These are phyloP conservation scores for Sporothrix curviconia DNA, from an alignment of 2,329 filamentous ascomycete species.

Conservation along the genomic window DNA sequence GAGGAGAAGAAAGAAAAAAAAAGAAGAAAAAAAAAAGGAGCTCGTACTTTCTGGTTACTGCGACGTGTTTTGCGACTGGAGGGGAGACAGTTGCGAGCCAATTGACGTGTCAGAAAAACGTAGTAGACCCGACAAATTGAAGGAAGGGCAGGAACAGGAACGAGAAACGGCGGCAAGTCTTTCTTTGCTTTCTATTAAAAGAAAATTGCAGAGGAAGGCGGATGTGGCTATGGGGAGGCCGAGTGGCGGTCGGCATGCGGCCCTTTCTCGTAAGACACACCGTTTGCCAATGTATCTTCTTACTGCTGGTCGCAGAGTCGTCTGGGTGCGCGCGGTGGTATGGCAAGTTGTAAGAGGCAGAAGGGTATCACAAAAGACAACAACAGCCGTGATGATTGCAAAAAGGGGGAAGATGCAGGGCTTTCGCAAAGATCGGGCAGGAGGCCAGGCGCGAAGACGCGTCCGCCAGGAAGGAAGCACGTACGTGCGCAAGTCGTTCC, in stretches of 20 bases:
- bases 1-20: no score
- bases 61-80: neutral
- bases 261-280: no score
- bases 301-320: no score
- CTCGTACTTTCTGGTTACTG: neutral
- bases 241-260: no score
- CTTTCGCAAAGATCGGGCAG: no score
- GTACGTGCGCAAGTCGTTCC: slow-evolving; percentile 1
- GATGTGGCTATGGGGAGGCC: slow-evolving; percentile 1
- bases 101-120: neutral
- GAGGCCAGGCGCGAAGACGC: neutral
- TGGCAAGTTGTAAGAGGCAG: neutral
- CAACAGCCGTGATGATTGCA: neutral
- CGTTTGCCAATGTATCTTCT: no score
- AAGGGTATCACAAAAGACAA: no score
- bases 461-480: neutral
- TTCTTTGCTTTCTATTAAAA: neutral
- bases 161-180: neutral
- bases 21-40: neutral
- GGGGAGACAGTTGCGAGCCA: neutral
- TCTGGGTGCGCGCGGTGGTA: neutral
- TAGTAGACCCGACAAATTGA: neutral
- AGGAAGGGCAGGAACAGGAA: neutral
- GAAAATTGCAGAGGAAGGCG: slow-evolving; percentile 6
- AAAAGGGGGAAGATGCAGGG: neutral